Evolutionary conservation across 129 eudicot genomes (phyloP).

Genomic region (Artemisia annua): DNA sequence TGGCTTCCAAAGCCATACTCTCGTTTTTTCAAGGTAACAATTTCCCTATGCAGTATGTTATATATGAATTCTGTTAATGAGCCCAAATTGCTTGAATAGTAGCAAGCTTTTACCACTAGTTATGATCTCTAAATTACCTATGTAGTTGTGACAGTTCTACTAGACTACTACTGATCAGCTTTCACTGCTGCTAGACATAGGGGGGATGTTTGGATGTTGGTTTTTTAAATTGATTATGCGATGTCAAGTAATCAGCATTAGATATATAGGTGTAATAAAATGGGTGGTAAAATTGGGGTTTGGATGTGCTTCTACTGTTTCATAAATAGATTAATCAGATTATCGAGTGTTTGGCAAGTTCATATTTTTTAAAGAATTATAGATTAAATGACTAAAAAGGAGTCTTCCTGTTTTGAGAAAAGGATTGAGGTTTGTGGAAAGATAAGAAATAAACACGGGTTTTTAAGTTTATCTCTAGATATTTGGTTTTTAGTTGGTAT

Average conservation of each 20-base stretch:
- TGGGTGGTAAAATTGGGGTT: no score
- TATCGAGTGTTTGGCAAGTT: neutral
- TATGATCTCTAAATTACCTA: neutral
- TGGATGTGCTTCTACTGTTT: neutral
- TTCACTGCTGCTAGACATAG: neutral
- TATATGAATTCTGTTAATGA: neutral
- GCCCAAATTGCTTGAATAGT: neutral
- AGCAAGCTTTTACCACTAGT: neutral
- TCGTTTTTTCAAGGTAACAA: slow-evolving; percentile 68
- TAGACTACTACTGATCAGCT: neutral
- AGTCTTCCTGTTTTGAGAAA: neutral
- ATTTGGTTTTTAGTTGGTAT: no score
- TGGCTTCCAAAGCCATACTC: slow-evolving; percentile 59
- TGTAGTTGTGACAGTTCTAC: neutral
- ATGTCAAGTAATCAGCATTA: neutral
- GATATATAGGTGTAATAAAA: neutral
- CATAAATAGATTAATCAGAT: neutral
- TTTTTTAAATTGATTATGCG: neutral
- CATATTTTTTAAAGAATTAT: neutral
- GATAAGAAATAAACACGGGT: no score
- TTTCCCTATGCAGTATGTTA: neutral
- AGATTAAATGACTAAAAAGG: neutral
- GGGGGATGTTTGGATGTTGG: neutral
- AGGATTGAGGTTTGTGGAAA: neutral
- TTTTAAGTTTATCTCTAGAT: no score